Percentiles rank a stretch among this genome's conserved stretches.
Conservation (phyloP, 2,329 filamentous ascomycete species). For the Trichoderma asperellum region DNA sequence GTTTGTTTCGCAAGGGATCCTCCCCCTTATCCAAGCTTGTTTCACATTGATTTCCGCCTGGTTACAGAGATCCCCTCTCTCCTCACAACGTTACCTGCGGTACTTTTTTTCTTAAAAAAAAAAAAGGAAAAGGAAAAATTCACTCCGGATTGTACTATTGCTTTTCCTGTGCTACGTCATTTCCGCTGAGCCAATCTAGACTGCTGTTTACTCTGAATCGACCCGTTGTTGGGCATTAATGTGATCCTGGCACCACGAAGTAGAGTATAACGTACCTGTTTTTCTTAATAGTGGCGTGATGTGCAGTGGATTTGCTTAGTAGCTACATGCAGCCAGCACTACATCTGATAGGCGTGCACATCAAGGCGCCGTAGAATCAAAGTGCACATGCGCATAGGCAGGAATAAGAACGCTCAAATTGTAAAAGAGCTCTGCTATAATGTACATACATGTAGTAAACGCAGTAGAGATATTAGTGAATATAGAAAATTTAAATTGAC, state of each 20-base stretch:
- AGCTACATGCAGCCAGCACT: not conserved
- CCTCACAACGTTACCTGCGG: conserved; percentile 7
- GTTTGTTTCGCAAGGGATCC: conserved; percentile 4
- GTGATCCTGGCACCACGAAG: not conserved
- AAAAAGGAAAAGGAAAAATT: not conserved
- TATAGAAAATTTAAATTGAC: not conserved
- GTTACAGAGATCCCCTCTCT: not conserved
- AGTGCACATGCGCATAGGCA: too few species aligned
- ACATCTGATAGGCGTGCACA: not conserved
- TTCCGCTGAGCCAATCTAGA: conserved; percentile 1
- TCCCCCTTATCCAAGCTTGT: not conserved
- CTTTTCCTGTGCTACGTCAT: not conserved
- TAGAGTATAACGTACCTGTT: too few species aligned
- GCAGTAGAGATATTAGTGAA: not conserved
- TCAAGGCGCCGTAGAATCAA: not conserved
- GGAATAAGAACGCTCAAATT: too few species aligned
- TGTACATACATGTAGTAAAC: not conserved
- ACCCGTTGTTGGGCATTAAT: conserved; percentile 28
- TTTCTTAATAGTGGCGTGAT: not conserved
- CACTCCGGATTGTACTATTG: not conserved
- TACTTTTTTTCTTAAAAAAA: not conserved
- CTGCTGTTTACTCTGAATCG: conserved; percentile 7
- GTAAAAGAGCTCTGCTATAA: too few species aligned
- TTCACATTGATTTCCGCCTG: conserved; percentile 4
- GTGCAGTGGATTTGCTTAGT: not conserved